A percentile compares a stretch with the other conserved stretches of the same genome.
These are phyloP conservation scores for Magnaporthiopsis rhizophila DNA, from an alignment of 2,329 filamentous ascomycete species.

Conservation along the genomic window DNA sequence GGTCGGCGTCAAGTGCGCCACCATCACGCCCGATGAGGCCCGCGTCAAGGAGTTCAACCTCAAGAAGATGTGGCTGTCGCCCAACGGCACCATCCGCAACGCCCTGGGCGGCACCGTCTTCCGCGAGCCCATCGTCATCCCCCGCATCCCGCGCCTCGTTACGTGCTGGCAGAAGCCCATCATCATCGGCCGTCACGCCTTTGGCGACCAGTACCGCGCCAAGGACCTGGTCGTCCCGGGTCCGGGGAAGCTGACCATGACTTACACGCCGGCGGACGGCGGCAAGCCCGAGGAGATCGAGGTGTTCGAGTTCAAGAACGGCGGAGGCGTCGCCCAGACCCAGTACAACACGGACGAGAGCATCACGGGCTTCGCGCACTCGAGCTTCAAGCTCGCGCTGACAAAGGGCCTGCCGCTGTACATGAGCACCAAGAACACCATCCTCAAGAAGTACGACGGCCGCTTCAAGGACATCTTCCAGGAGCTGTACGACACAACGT, in stretches of 20 bases:
- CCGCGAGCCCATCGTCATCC: constrained; percentile 97
- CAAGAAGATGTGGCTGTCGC: constrained; percentile 99
- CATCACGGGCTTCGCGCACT: constrained; percentile 90
- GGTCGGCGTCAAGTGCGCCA: constrained; percentile 98
- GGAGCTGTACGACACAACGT: constrained; percentile 82
- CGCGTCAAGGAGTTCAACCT: constrained; percentile 97
- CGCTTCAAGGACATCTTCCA: constrained; percentile 99
- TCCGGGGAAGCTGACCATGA: constrained; percentile 85
- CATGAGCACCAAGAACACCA: constrained; percentile 99
- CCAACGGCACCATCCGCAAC: constrained; percentile 82
- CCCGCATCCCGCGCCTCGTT: constrained; percentile 83
- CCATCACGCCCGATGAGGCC: constrained; percentile 95
- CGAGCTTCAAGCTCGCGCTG: constrained; percentile 91
- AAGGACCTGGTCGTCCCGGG: constrained; percentile 82
- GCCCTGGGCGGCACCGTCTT: constrained; percentile 88
- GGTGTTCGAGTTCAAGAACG: constrained; percentile 82
- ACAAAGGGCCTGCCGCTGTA: constrained; percentile 86
- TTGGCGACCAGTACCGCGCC: constrained; percentile 97
- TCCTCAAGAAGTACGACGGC: constrained; percentile 97
- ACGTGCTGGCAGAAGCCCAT: constrained; percentile 99
- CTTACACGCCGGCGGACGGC: constrained; percentile 77
- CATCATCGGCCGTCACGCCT: constrained; percentile 96
- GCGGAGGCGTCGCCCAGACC: constrained; percentile 83
- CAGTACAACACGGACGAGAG: constrained; percentile 99
- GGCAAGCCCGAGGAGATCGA: constrained; percentile 77